Base-by-base conservation (phyloP, 2,329 filamentous ascomycete genomes). In the Pseudocercospora crystallina region DNA sequence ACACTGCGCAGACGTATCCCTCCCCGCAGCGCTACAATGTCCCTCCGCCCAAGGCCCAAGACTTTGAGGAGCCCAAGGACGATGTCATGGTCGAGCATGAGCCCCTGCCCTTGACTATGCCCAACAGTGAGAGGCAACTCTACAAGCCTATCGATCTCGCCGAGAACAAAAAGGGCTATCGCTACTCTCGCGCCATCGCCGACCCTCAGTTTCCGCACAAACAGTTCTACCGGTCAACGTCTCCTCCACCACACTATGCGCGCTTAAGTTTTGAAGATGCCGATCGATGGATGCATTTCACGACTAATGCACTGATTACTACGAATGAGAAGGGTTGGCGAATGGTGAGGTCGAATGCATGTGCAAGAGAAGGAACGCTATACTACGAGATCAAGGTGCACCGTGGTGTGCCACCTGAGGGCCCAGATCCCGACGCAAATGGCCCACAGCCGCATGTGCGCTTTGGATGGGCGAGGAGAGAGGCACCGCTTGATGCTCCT, bases 331-430 rank as follows among this genome's bases (percentile, higher is more conserved):
- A 95, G 70, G 91, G 94, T 8, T 96, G 94, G 79, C 82, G 95
- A 52, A 94, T 92, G 78, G 86, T 88, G 2, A 83, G 92, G 34
- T 90, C 89, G 10, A 99, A 99, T 63, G 86, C 97, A 0, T 90
- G 88, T 17, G 88, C 91, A 4, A 80, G 94, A 39, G 89, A 97
- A 70, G 94, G 94, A 1, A 82, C 88, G 30, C 90, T 89, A 77
- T 99, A 95, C 70, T 99, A 90, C 78, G 94, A 99, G 72, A 90
- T 92, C 70, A 91, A 88, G 65, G 83, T 99, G 47, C 85, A 91
- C 8, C 83, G 85, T 58, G 94, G 94, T 32, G 84, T 89, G 36
- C 75, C 81, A 2, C 70, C 71, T 43, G 64, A 70, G 39, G 74
- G 72, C 5, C 72, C 73, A 15, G 69, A 70, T 14, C 65, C 67